These are phyloP conservation scores for Sporothrix pallida DNA, from an alignment of 2,329 filamentous ascomycete genomes.

Conservation along the genomic window DNA sequence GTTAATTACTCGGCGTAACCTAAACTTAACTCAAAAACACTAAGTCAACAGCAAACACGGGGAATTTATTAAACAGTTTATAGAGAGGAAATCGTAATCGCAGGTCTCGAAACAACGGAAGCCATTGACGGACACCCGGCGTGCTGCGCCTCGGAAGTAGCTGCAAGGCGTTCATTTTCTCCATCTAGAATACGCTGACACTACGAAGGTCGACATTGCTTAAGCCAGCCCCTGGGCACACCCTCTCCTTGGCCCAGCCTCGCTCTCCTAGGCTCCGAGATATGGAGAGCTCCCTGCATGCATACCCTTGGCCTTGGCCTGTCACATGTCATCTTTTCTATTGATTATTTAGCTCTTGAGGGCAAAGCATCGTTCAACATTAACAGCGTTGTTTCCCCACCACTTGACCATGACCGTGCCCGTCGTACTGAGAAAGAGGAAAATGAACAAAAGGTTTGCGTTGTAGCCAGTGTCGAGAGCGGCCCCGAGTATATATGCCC, in stretches of 20 bases:
- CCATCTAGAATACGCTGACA: slow-evolving; percentile 29
- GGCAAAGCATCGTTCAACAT: slow-evolving; percentile 37
- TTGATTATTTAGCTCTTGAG: not conserved
- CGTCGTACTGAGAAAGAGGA: slow-evolving; percentile 37
- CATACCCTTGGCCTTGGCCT: no score
- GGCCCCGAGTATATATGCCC: slow-evolving; percentile 38
- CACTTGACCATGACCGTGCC: slow-evolving; percentile 38
- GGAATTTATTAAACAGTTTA: slow-evolving; percentile 35
- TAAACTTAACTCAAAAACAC: slow-evolving; percentile 20
- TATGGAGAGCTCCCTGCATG: no score
- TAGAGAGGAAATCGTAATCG: slow-evolving; percentile 31
- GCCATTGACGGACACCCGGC: slow-evolving; percentile 35
- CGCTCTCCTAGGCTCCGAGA: no score
- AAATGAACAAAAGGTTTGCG: slow-evolving; percentile 38
- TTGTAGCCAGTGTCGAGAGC: slow-evolving; percentile 39
- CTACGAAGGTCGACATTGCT: no score
- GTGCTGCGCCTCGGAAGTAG: slow-evolving; percentile 37
- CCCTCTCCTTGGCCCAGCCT: no score
- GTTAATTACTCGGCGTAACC: not conserved
- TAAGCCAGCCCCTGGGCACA: no score
- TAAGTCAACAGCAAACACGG: slow-evolving; percentile 27
- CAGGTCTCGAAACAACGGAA: slow-evolving; percentile 35
- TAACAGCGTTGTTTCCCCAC: slow-evolving; percentile 38
- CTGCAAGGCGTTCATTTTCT: slow-evolving; percentile 38
- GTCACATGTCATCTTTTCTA: not conserved